These are phyloP conservation scores for Macadamia tetraphylla DNA, from an alignment of 164 flowering plant genomes.

Conservation along the genomic window DNA sequence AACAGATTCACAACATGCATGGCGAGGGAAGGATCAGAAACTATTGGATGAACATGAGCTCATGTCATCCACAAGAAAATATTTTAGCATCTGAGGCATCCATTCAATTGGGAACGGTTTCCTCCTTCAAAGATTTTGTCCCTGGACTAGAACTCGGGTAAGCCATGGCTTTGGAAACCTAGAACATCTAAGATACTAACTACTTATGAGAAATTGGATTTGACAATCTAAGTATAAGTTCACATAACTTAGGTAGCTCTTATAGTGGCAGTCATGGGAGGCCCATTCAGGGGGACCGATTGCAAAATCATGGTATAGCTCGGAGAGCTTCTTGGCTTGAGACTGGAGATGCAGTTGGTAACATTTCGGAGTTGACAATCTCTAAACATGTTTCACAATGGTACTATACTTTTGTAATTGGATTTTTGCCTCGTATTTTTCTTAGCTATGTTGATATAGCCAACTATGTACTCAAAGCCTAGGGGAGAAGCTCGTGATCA, in stretches of 20 bases:
- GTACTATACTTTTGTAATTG: conserved; percentile 8
- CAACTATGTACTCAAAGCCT: conserved; percentile 76
- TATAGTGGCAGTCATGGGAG: conserved; percentile 49
- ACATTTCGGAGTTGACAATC: conserved; percentile 23
- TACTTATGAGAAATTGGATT: background rate
- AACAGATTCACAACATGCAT: conserved; percentile 26
- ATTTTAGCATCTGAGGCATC: conserved; percentile 52
- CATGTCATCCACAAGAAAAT: conserved; percentile 53
- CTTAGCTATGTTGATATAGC: conserved; percentile 50
- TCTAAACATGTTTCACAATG: conserved; percentile 10
- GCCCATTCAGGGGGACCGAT: conserved; percentile 47
- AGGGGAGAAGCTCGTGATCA: conserved; percentile 96
- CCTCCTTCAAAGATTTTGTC: background rate
- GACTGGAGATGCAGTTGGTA: conserved; percentile 99
- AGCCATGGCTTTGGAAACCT: conserved; percentile 4
- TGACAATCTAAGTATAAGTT: conserved; percentile 44
- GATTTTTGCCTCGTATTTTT: conserved; percentile 17
- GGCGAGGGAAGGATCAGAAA: conserved; percentile 53
- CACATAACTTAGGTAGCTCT: conserved; percentile 50
- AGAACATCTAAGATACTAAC: no score
- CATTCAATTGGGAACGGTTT: conserved; percentile 2
- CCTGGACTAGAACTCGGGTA: background rate
- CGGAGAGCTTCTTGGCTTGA: conserved; percentile 93
- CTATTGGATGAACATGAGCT: conserved; percentile 68
- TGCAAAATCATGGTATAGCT: conserved; percentile 55